Conservation (phyloP, 148 eudicot species). For the Dianthus caryophyllus region DNA sequence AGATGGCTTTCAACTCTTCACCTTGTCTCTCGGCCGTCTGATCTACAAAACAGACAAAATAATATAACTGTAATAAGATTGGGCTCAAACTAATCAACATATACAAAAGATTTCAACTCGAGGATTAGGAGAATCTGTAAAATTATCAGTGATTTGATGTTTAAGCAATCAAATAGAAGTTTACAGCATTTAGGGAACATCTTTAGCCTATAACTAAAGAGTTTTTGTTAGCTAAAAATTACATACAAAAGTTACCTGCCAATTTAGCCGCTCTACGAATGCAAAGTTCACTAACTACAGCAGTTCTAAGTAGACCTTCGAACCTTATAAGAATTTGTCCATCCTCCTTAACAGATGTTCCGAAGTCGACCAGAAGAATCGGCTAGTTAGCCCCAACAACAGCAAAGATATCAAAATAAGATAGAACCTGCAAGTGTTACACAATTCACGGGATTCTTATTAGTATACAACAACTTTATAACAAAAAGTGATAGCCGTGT, state of each 20-base stretch:
- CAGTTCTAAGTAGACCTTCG: constrained; percentile 74
- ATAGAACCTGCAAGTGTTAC: constrained; percentile 53
- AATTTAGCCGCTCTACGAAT: constrained; percentile 61
- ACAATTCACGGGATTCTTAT: constrained; percentile 6
- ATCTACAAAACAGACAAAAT: too few species aligned
- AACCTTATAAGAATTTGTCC: constrained; percentile 55
- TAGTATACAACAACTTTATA: not conserved
- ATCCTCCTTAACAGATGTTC: constrained; percentile 59
- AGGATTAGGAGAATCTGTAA: too few species aligned
- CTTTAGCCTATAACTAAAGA: not conserved
- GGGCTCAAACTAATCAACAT: too few species aligned
- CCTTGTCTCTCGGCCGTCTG: too few species aligned
- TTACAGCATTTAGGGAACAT: too few species aligned
- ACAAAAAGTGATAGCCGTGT: constrained; percentile 3
- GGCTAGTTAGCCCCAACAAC: constrained; percentile 94
- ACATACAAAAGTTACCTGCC: constrained; percentile 40
- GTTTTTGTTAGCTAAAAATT: not conserved
- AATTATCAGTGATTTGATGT: too few species aligned
- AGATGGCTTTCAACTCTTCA: too few species aligned
- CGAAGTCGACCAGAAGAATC: constrained; percentile 61
- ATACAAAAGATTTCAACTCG: too few species aligned
- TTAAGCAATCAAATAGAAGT: too few species aligned
- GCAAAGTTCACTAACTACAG: constrained; percentile 80
- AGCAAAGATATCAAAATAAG: constrained; percentile 83
- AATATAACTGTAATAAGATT: too few species aligned